Base-by-base conservation (phyloP, 352 stramenopile species). In the Thalassiosira livingstoniorum region DNA sequence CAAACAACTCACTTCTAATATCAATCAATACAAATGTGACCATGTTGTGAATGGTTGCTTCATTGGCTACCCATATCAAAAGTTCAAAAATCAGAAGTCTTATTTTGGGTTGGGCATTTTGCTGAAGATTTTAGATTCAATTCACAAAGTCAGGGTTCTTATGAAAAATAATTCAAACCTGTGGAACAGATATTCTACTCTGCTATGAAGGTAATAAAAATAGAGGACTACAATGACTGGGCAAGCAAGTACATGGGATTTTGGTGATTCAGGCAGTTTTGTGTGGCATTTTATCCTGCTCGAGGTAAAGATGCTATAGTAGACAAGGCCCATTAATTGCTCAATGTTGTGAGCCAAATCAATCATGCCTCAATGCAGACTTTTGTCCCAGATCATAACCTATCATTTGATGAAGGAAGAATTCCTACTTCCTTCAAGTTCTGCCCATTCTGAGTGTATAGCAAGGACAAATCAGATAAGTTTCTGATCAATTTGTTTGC, bases 401-500 rank as follows among this genome's bases (percentile, higher is more conserved):
- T 78, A 21, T 34, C 23, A 31, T 70, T 78, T 29, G 43, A 78
- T 70, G 69, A 78, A 47, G 69, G 69, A 60, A 34, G 69, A 23
- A 43, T 78, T 62, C 54, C 37, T 4, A 45, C 15, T n/a, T n/a
- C 54, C 3, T 78, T 55, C 35, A 4, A 34, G 21, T 58, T 70
- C 23, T 47, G 31, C 25, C 69, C 51, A 25, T 53, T 78, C 1
- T 25, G 55, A 11, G 29, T 60, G 37, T 78, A 78, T 55, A 78
- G 39, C 37, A 68, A 75, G 53, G 23, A 63, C 11, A 78, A 78
- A 27, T 55, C 69, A 25, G 5, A 78, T 4, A 78, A 78, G 18
- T 78, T 70, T 57, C 2, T 29, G n/a, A 55, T 78, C 34, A 55
- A 78, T 69, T 70, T 70, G 37, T 78, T 70, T 29, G 34, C 35